Evolutionary conservation across 148 eudicot genomes (phyloP).

Genomic region (Nyssa sinensis): DNA sequence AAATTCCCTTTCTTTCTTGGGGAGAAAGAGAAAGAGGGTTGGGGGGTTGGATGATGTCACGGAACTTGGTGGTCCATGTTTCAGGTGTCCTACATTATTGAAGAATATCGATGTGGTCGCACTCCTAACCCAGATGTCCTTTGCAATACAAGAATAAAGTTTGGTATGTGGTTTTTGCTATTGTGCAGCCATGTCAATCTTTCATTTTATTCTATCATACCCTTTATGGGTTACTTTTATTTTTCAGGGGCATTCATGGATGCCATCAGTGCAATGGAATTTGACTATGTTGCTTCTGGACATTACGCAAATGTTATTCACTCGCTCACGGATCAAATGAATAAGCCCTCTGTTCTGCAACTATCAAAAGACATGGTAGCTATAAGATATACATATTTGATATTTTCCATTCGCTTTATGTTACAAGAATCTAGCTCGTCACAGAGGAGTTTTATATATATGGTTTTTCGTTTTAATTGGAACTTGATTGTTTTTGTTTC

Average conservation of each 20-base stretch:
- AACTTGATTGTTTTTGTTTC: neutral
- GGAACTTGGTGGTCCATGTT: conserved; percentile 27
- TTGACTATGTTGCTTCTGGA: conserved; percentile 93
- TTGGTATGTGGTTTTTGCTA: conserved; percentile 52
- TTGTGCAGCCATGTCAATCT: neutral
- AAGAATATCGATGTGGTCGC: conserved; percentile 87
- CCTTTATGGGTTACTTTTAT: neutral
- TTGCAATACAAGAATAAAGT: conserved; percentile 96
- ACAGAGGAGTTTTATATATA: neutral
- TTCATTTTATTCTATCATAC: neutral
- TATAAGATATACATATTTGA: conserved; percentile 13
- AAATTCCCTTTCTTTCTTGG: neutral
- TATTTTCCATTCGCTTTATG: conserved; percentile 1
- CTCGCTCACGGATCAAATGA: conserved; percentile 32
- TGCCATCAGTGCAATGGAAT: conserved; percentile 68
- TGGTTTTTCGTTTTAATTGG: neutral
- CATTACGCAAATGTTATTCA: conserved; percentile 91
- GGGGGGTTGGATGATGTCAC: conserved; percentile 1
- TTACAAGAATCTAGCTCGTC: neutral
- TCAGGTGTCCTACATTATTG: conserved; percentile 91
- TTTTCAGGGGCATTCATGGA: conserved; percentile 89
- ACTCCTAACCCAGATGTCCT: conserved; percentile 99
- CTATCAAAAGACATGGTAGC: conserved; percentile 82
- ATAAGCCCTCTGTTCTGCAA: conserved; percentile 59
- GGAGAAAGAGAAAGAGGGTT: neutral